A percentile compares a stretch with the other conserved stretches of the same genome.
Evolutionary conservation across 2,329 filamentous ascomycete species (phyloP).

Genomic region (Sclerotinia spermophila): DNA sequence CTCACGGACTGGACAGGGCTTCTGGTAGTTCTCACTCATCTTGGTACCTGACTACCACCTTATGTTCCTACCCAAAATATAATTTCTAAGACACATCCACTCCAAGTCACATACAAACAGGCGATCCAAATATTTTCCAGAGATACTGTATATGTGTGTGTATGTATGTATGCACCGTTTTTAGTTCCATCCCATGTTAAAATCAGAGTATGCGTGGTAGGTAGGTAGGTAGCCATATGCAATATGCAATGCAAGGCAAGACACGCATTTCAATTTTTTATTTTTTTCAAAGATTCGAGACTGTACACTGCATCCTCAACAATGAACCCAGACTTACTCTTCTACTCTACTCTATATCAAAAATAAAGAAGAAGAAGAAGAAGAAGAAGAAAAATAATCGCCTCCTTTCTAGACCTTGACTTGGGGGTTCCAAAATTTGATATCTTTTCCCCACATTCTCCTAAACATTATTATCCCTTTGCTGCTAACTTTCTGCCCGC

Average conservation of each 20-base stretch:
- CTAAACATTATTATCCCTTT: background rate
- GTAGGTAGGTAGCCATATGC: background rate
- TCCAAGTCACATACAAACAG: background rate
- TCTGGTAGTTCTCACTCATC: background rate
- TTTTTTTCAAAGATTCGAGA: slow-evolving; percentile 8
- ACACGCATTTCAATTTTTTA: background rate
- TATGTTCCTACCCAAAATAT: slow-evolving; percentile 13
- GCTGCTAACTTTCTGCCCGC: slow-evolving; percentile 4
- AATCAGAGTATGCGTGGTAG: background rate
- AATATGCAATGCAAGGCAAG: background rate
- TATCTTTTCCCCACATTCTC: background rate
- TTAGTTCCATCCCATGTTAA: background rate
- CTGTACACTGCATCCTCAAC: background rate
- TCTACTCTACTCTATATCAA: background rate
- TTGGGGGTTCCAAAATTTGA: too few relatives aligned
- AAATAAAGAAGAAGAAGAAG: background rate
- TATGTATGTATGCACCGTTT: background rate
- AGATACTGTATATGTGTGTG: too few relatives aligned
- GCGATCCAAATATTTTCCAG: background rate
- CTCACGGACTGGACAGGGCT: slow-evolving; percentile 1
- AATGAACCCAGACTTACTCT: background rate
- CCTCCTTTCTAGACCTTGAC: background rate
- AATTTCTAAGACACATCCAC: background rate
- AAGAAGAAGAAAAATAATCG: background rate
- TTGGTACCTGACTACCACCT: slow-evolving; percentile 15